Evolutionary conservation across 495 filamentous ascomycete genomes (phyloP).

Genomic region (Penicillium samsonianum): DNA sequence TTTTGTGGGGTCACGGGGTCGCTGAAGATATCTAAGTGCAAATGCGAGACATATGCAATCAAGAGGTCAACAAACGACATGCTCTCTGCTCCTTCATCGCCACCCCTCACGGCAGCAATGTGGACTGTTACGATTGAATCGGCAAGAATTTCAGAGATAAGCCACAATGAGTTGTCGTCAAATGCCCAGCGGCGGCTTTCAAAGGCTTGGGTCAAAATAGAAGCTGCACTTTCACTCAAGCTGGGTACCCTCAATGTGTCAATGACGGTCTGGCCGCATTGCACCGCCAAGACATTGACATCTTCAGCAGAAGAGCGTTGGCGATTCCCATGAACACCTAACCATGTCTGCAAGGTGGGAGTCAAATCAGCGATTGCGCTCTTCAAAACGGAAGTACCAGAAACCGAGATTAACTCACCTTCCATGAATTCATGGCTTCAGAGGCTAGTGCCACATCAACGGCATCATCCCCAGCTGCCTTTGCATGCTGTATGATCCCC

Average conservation of each 20-base stretch:
- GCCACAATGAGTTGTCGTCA: constrained; percentile 17
- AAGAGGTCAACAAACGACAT: constrained; percentile 69
- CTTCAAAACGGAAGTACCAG: background rate
- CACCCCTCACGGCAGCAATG: constrained; percentile 51
- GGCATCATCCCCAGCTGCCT: constrained; percentile 23
- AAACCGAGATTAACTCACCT: constrained; percentile 25
- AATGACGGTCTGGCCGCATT: constrained; percentile 37
- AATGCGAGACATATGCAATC: constrained; percentile 58
- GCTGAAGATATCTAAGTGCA: constrained; percentile 35
- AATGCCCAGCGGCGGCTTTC: constrained; percentile 28
- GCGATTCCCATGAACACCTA: constrained; percentile 24
- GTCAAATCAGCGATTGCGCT: background rate
- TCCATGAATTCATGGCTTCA: constrained; percentile 42
- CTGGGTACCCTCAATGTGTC: constrained; percentile 26
- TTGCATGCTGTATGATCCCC: constrained; percentile 33
- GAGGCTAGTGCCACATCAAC: constrained; percentile 25
- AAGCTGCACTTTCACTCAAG: constrained; percentile 27
- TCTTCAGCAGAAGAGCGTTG: constrained; percentile 17
- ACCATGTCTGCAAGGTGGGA: constrained; percentile 17
- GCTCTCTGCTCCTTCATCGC: constrained; percentile 63
- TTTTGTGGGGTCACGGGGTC: constrained; percentile 33
- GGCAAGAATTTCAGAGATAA: constrained; percentile 38
- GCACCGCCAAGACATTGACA: constrained; percentile 30
- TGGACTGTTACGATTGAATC: constrained; percentile 38
- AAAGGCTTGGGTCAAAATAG: constrained; percentile 26